Base-by-base conservation (phyloP, 2,329 filamentous ascomycete species). In the Clarireedia monteithiana region DNA sequence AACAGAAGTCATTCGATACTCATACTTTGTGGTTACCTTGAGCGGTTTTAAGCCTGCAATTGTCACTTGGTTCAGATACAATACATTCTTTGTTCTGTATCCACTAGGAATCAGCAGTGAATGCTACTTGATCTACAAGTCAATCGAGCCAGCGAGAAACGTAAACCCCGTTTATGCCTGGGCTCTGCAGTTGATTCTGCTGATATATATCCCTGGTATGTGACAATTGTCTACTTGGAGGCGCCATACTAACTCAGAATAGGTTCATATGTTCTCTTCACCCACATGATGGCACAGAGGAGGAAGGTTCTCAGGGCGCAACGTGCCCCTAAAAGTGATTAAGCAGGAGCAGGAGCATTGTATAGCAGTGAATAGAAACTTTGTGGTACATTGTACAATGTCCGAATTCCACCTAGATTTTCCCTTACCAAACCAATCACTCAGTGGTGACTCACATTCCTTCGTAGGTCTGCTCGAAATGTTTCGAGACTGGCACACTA, bases 221-320 rank as follows among this genome's bases (percentile, higher is more conserved):
- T 77, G 52, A 6, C 30, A 4, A 36, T 9, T 40, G 12, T 47
- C 47, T 12, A 42, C 6, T n/a, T 20, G 7, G 36, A 36, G 34
- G 46, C 17, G 51, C 17, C 1, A 36, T 50, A 23, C 52, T 60
- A 67, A 58, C 69, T 55, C 26, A 26, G 54, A 46, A n/a, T 44
- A 63, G 64, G 57, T 59, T 82, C 88, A 4, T 95, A 94, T 67
- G 80, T 95, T 55, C 74, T 97, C 57, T 97, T 94, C 70, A 90
- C 88, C 23, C 88, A 99, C 73, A 97, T 99, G 94, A 89, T 97
- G 78, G 78, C 79, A 59, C 94, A 99, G 79, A 80, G 92, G 64
- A 79, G 82, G 63, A 95, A 90, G 79, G 82, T 92, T 53, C 76
- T 90, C 75, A 81, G 82, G 54, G 80, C 78, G 42, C 81, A 84